Conservation (phyloP, 345 rosid genomes). For the Limnanthes douglasii region DNA sequence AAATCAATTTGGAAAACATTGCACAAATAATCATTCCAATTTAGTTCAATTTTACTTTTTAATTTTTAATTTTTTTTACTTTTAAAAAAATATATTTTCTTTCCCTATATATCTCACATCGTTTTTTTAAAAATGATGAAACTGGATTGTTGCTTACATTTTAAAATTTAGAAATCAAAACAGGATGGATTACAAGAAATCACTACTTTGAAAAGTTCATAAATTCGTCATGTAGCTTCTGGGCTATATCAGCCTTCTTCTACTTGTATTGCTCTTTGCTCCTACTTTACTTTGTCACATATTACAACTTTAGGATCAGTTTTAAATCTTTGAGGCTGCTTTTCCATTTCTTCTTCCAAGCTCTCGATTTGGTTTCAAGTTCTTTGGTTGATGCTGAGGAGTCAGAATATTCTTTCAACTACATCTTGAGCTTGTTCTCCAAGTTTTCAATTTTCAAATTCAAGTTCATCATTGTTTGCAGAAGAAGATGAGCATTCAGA, state of each 20-base stretch:
- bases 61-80: too few species aligned
- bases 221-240: slow-evolving; percentile 72
- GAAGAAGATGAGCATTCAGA: slow-evolving; percentile 46
- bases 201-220: slow-evolving; percentile 50
- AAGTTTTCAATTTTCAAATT: slow-evolving; percentile 28
- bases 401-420: slow-evolving; percentile 24
- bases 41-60: too few species aligned
- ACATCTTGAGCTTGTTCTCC: slow-evolving; percentile 31
- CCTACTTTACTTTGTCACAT: slow-evolving; percentile 48
- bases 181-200: too few species aligned
- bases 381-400: slow-evolving; percentile 32
- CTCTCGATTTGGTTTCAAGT: slow-evolving; percentile 30
- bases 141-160: too few species aligned
- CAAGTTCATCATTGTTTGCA: slow-evolving; percentile 33
- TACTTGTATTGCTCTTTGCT: slow-evolving; percentile 71
- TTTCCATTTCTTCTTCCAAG: slow-evolving; percentile 66
- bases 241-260: slow-evolving; percentile 76
- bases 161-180: too few species aligned
- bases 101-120: too few species aligned
- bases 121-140: too few species aligned
- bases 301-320: slow-evolving; percentile 49
- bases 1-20: too few species aligned
- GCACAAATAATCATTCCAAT: too few species aligned
- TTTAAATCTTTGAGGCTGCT: slow-evolving; percentile 35
- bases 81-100: too few species aligned